These are phyloP conservation scores for Salix brachista DNA, from an alignment of 345 rosid genomes.

Conservation along the genomic window DNA sequence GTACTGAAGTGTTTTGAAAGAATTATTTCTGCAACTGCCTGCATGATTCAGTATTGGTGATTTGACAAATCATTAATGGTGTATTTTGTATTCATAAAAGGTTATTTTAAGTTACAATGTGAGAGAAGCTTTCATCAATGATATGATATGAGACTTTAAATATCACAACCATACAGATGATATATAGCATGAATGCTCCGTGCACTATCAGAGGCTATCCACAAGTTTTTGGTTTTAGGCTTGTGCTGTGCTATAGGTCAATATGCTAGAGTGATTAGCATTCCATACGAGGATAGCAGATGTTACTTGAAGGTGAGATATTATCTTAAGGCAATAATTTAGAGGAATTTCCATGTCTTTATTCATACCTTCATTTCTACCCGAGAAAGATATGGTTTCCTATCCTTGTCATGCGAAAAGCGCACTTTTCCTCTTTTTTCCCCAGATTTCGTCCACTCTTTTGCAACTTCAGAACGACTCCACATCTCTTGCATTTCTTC, in stretches of 20 bases:
- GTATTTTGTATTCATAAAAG: background rate
- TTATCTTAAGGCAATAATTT: background rate
- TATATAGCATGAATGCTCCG: background rate
- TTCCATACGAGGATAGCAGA: background rate
- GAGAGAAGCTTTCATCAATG: background rate
- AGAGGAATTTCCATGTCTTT: background rate
- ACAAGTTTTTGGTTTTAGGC: background rate
- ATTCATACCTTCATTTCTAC: slow-evolving; percentile 68
- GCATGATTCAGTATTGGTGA: slow-evolving; percentile 19
- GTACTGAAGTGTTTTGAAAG: slow-evolving; percentile 71
- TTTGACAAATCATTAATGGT: background rate
- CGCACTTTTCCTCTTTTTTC: slow-evolving; percentile 71
- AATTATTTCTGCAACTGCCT: slow-evolving; percentile 79
- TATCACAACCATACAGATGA: background rate
- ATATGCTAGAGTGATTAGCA: background rate
- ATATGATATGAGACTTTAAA: background rate
- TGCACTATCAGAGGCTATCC: background rate
- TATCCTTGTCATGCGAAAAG: slow-evolving; percentile 59
- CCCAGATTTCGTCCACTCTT: slow-evolving; percentile 77
- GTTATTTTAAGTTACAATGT: background rate
- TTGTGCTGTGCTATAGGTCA: background rate
- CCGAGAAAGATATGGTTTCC: slow-evolving; percentile 67
- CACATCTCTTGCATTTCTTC: slow-evolving; percentile 92
- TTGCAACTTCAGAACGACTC: slow-evolving; percentile 57
- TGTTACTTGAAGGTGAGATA: background rate